Percentiles rank a stretch among this genome's conserved stretches.
Evolutionary conservation across 2,329 filamentous ascomycete species (phyloP).

Genomic region (Whalleya microplaca): DNA sequence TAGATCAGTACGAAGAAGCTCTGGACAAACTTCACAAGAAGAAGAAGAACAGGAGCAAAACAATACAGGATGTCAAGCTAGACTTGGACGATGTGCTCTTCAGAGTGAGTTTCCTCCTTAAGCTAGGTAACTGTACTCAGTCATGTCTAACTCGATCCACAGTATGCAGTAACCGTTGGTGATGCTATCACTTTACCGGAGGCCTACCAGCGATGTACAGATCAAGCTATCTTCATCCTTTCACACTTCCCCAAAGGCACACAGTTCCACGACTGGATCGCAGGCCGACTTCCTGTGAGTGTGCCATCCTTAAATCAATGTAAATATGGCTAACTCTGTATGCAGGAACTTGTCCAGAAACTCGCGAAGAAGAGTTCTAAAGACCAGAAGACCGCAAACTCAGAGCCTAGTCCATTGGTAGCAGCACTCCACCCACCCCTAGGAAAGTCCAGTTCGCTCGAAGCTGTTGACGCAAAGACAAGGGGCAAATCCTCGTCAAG

Average conservation of each 20-base stretch:
- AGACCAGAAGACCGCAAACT: not conserved
- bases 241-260: constrained; percentile 56
- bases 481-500: constrained; percentile 18
- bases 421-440: constrained; percentile 24
- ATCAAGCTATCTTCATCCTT: constrained; percentile 56
- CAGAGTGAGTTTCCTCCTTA: constrained; percentile 33
- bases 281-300: constrained; percentile 45
- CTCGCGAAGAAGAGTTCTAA: constrained; percentile 20
- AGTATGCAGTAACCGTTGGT: constrained; percentile 57
- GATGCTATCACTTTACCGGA: constrained; percentile 57
- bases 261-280: constrained; percentile 54
- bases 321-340: constrained; percentile 2
- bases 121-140: not conserved
- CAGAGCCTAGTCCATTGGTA: constrained; percentile 10
- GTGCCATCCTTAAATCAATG: not conserved
- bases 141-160: constrained; percentile 1
- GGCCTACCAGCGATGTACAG: constrained; percentile 48
- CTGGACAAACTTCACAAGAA: constrained; percentile 37
- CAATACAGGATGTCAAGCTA: constrained; percentile 32
- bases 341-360: constrained; percentile 22
- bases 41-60: constrained; percentile 39
- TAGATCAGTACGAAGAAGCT: constrained; percentile 56
- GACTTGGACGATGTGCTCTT: constrained; percentile 41
- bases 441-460: constrained; percentile 30
- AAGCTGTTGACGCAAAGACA: constrained; percentile 19